phyloP scores from a whole-genome alignment of 495 filamentous ascomycete genomes.

The Podospora comata region DNA sequence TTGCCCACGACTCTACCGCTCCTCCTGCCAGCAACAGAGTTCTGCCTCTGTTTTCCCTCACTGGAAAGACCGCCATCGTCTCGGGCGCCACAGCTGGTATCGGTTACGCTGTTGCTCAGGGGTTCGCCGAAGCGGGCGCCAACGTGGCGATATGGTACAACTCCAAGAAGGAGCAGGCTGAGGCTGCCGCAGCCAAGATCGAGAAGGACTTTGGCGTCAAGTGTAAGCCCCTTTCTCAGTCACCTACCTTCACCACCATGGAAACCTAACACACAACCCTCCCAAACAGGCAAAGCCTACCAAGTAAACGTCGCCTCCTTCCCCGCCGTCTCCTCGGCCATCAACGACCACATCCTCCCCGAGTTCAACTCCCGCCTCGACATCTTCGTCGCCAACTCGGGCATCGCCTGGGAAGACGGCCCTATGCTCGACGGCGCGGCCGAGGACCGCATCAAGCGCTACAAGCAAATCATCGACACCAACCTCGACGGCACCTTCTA shows the following conservation, averaged over 20 bases:
- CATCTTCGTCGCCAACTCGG: conserved; percentile 77
- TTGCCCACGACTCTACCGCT: conserved; percentile 58
- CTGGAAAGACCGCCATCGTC: conserved; percentile 79
- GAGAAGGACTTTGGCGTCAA: conserved; percentile 75
- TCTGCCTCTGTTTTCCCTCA: conserved; percentile 77
- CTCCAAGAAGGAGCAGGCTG: conserved; percentile 67
- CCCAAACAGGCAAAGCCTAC: conserved; percentile 65
- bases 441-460: conserved; percentile 49
- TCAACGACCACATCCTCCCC: conserved; percentile 53
- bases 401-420: conserved; percentile 70
- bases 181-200: conserved; percentile 68
- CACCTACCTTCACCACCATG: background rate
- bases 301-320: conserved; percentile 63
- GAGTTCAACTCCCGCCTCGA: conserved; percentile 76
- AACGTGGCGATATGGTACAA: conserved; percentile 90
- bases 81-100: conserved; percentile 82
- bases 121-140: conserved; percentile 74
- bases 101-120: conserved; percentile 72
- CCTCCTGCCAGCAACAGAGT: conserved; percentile 61
- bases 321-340: conserved; percentile 54
- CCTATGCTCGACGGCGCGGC: conserved; percentile 60
- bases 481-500: conserved; percentile 83
- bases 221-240: conserved; percentile 46
- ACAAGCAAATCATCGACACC: conserved; percentile 64
- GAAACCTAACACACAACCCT: conserved; percentile 2